Evolutionary conservation across 805 yeast species (phyloP).

Genomic region (Hanseniaspora taiwanica): DNA sequence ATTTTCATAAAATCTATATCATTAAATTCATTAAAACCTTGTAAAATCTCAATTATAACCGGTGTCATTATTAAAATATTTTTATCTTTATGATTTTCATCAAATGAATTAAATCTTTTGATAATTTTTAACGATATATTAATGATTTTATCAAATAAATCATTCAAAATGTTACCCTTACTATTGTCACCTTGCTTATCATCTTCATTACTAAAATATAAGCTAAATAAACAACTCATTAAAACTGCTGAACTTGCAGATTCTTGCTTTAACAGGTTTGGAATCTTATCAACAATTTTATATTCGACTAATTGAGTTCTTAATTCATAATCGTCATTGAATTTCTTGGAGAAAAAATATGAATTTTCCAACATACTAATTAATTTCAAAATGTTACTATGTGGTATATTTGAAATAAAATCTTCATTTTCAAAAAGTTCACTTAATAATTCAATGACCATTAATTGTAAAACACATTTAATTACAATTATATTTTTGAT

Average conservation of each 20-base stretch:
- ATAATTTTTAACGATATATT: constrained; percentile 64
- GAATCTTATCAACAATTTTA: constrained; percentile 83
- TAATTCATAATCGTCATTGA: constrained; percentile 79
- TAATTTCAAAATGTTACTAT: constrained; percentile 31
- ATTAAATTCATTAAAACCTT: constrained; percentile 68
- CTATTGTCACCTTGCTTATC: constrained; percentile 34
- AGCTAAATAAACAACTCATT: constrained; percentile 63
- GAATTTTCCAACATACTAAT: constrained; percentile 49
- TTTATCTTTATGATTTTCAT: constrained; percentile 62
- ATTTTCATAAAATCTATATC: constrained; percentile 51
- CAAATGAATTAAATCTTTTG: constrained; percentile 54
- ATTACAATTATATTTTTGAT: constrained; percentile 71
- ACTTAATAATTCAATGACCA: constrained; percentile 75
- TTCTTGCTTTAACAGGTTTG: constrained; percentile 86
- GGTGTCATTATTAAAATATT: constrained; percentile 83
- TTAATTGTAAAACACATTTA: constrained; percentile 79
- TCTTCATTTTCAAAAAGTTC: constrained; percentile 63
- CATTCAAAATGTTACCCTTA: constrained; percentile 15
- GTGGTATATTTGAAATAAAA: constrained; percentile 61
- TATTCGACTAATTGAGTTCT: constrained; percentile 84
- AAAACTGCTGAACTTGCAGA: constrained; percentile 80
- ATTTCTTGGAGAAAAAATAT: constrained; percentile 70
- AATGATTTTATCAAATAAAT: constrained; percentile 31
- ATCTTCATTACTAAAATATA: constrained; percentile 32
- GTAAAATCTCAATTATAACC: constrained; percentile 76